Percentiles rank a stretch among this genome's conserved stretches.
phyloP scores from a whole-genome alignment of 208 protist genomes.

The Crithidia acanthocephali region DNA sequence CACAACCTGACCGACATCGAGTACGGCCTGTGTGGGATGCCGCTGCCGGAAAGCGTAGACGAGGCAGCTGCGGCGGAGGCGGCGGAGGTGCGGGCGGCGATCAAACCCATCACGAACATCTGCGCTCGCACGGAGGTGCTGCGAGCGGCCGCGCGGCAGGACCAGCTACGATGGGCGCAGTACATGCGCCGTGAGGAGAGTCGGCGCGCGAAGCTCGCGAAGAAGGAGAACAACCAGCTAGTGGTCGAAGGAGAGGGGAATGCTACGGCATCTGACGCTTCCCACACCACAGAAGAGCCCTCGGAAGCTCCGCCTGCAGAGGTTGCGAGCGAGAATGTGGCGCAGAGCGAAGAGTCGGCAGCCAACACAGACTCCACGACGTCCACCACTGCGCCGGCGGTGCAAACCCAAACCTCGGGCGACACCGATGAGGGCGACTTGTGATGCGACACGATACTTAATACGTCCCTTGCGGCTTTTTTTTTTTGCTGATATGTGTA shows the following conservation, averaged over 20 bases:
- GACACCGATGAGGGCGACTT: constrained; percentile 1
- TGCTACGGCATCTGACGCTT: no score
- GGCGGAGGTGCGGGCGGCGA: constrained; percentile 22
- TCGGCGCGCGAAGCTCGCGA: not conserved
- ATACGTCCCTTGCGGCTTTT: no score
- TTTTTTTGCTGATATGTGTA: no score
- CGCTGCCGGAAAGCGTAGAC: not conserved
- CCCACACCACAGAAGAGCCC: not conserved
- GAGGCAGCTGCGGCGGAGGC: constrained; percentile 7
- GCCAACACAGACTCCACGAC: no score
- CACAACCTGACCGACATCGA: constrained; percentile 48
- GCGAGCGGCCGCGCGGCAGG: constrained; percentile 32
- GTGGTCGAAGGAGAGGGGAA: not conserved
- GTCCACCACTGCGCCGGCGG: no score
- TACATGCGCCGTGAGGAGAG: constrained; percentile 39
- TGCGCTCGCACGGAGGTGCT: constrained; percentile 40
- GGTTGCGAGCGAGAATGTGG: no score
- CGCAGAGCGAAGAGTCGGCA: no score
- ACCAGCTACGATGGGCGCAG: constrained; percentile 47
- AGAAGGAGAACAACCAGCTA: no score
- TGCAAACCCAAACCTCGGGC: no score
- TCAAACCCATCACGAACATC: constrained; percentile 30
- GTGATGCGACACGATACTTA: not conserved
- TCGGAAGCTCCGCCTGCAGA: no score
- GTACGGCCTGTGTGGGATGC: constrained; percentile 63